Evolutionary conservation across 1,284 basidiomycete genomes (phyloP), one percentile per base, ranked within the genome.

Genomic region (Trichosporon sp.): DNA sequence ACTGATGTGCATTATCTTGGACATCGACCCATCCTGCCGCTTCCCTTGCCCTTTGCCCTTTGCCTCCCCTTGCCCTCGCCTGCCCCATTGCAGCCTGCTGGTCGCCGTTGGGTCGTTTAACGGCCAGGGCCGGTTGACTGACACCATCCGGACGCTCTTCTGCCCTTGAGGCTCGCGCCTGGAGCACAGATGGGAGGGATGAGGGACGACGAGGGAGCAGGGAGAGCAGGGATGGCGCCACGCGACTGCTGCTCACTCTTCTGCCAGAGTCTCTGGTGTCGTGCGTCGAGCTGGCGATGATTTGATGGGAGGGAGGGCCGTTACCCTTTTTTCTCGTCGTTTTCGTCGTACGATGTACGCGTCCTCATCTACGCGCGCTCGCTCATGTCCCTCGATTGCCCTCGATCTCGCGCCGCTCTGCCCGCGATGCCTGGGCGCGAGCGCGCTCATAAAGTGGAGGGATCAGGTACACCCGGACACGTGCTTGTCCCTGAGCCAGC

Each of bases 341-440:
- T 31, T 61, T 35, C 21, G 59, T 63, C 59, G 59, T 63, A 63
- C 59, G 59, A 63, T 63, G 59, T 63, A 63, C 59, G 59, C 32
- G 59, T 63, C 26, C 48, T 7, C 48, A n/a, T 51, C 51, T 35
- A 61, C 56, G 56, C 56, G 56, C 56, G 35, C 8, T 35, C 14
- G 4, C 26, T 61, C 31, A 54, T 21, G 21, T 26, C 51, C 51
- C 51, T 54, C 19, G 21, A 26, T 26, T 26, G n/a, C 51, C 21
- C 51, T 54, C 51, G 51, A 54, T 35, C 56, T 61, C 31, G 14
- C 56, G 56, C 56, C 56, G 38, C 38, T 40, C 31, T 61, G 56
- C 31, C 14, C 31, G 31, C 56, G 26, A 11, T 4, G 4, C 54
- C 56, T 35, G 11, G 54, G 11, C 14, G 11, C 56, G 31, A 26